These are phyloP conservation scores for Leccinum subgranulosum DNA, from an alignment of 768 basidiomycete species.

Conservation along the genomic window DNA sequence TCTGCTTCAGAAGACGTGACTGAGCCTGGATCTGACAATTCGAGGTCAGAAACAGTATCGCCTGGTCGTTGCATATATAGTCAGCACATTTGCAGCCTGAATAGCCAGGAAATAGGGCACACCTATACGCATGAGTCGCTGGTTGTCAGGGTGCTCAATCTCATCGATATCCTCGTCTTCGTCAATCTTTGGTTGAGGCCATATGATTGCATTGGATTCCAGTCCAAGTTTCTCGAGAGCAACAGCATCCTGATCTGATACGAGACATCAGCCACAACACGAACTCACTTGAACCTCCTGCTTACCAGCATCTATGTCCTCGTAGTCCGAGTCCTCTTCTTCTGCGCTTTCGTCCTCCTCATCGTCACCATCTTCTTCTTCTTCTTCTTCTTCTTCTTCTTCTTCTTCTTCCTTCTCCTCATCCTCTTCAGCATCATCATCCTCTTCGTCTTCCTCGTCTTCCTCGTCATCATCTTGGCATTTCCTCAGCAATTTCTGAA, in stretches of 20 bases:
- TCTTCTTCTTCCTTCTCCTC: conserved; percentile 33
- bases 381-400: conserved; percentile 20
- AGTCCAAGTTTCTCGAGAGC: conserved; percentile 53
- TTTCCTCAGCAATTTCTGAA: conserved; percentile 68
- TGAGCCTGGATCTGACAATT: conserved; percentile 57
- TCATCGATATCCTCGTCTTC: conserved; percentile 63
- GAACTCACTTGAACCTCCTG: not conserved
- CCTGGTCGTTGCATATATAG: conserved; percentile 32
- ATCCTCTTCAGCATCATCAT: conserved; percentile 20
- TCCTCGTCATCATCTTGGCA: conserved; percentile 35
- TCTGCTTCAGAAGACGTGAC: conserved; percentile 51
- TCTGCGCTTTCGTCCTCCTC: conserved; percentile 30
- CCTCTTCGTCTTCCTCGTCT: conserved; percentile 30
- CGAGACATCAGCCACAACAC: not conserved
- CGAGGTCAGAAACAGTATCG: conserved; percentile 61
- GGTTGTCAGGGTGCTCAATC: conserved; percentile 64
- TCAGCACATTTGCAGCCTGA: not conserved
- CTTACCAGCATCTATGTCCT: conserved; percentile 66
- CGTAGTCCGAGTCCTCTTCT: conserved; percentile 56
- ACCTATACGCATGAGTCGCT: conserved; percentile 77
- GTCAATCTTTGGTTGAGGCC: conserved; percentile 63
- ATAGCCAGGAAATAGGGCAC: conserved; percentile 2
- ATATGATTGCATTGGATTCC: conserved; percentile 74
- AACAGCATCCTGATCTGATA: conserved; percentile 47
- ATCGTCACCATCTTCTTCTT: conserved; percentile 14